Evolutionary conservation across 768 basidiomycete genomes (phyloP).

Genomic region (Amanita jacksonii): DNA sequence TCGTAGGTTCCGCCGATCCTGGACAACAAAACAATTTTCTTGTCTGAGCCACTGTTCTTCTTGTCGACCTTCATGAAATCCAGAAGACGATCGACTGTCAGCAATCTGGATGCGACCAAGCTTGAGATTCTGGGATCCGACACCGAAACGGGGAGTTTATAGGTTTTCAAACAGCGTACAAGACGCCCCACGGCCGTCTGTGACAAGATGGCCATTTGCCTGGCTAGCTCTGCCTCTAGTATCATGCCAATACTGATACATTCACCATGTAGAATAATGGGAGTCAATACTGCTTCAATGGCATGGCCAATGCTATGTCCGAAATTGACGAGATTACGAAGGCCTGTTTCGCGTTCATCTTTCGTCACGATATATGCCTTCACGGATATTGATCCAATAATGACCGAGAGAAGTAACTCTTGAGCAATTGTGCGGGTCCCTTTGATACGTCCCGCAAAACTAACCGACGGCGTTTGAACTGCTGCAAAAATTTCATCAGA

Average conservation of each 20-base stretch:
- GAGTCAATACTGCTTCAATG: constrained; percentile 92
- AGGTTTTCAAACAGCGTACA: constrained; percentile 77
- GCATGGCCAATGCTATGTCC: constrained; percentile 98
- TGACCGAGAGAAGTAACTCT: constrained; percentile 80
- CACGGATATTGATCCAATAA: constrained; percentile 87
- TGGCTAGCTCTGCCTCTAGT: constrained; percentile 88
- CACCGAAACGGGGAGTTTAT: constrained; percentile 81
- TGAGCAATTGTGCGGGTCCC: constrained; percentile 66
- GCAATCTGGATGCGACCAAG: constrained; percentile 57
- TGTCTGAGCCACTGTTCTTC: constrained; percentile 88
- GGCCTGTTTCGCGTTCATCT: constrained; percentile 93
- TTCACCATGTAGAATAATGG: constrained; percentile 91
- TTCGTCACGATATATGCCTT: constrained; percentile 96
- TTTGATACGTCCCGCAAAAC: constrained; percentile 47
- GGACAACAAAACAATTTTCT: constrained; percentile 89
- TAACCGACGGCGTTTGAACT: constrained; percentile 59
- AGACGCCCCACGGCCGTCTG: constrained; percentile 92
- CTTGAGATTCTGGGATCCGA: constrained; percentile 68
- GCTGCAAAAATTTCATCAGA: constrained; percentile 81
- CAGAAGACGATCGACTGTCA: constrained; percentile 74
- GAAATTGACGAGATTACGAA: constrained; percentile 98
- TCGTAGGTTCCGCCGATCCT: constrained; percentile 90
- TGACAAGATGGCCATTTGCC: constrained; percentile 77
- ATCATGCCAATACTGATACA: constrained; percentile 96
- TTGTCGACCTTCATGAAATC: constrained; percentile 97